These are phyloP conservation scores for Flaveria trinervia DNA, from an alignment of 129 eudicot species.

Conservation along the genomic window DNA sequence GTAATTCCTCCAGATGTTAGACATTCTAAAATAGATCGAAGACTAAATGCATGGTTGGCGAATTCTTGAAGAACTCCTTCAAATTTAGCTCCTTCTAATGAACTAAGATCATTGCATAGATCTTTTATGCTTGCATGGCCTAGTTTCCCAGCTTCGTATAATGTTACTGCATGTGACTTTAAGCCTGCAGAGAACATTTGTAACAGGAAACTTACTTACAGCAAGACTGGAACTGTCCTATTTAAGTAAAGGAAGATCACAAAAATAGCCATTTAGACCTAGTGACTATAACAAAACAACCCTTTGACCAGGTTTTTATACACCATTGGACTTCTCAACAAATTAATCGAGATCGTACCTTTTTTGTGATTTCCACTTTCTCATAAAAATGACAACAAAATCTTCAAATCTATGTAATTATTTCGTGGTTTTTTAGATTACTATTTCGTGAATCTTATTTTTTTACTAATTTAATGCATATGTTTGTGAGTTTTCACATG, in stretches of 20 bases:
- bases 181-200: slow-evolving; percentile 58
- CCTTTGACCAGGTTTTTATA: neutral
- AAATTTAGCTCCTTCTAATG: slow-evolving; percentile 90
- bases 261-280: neutral
- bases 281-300: neutral
- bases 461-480: neutral
- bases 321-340: neutral
- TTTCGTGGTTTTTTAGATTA: neutral
- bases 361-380: neutral
- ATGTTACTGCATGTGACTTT: slow-evolving; percentile 95
- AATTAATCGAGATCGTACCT: neutral
- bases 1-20: slow-evolving; percentile 82
- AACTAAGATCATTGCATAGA: slow-evolving; percentile 85
- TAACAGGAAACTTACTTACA: slow-evolving; percentile 24
- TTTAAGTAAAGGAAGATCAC: neutral
- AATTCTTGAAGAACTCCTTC: slow-evolving; percentile 99
- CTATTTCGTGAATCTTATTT: neutral
- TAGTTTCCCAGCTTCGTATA: slow-evolving; percentile 96
- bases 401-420: neutral
- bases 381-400: neutral
- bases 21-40: slow-evolving; percentile 82
- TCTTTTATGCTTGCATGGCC: slow-evolving; percentile 93
- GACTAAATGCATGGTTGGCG: slow-evolving; percentile 99
- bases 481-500: neutral
- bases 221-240: slow-evolving; percentile 24